These are phyloP conservation scores for Zygosaccharomyces lentus DNA, from an alignment of 805 yeast species.

Conservation along the genomic window DNA sequence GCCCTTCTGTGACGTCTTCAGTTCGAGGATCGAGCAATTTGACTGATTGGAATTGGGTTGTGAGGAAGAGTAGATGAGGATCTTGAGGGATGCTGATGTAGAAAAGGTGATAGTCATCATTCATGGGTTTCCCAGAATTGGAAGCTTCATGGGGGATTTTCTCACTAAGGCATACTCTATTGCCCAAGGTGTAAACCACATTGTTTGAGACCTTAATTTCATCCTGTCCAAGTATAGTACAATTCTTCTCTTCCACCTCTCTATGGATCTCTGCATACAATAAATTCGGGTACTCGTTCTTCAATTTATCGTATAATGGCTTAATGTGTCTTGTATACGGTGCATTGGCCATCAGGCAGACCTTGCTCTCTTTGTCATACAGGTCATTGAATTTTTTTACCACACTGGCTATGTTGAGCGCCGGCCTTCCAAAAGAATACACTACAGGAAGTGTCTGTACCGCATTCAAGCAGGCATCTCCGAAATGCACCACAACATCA, in stretches of 20 bases:
- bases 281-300: constrained; percentile 32
- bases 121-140: constrained; percentile 19
- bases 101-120: constrained; percentile 54
- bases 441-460: constrained; percentile 68
- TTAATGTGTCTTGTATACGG: constrained; percentile 50
- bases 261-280: constrained; percentile 41
- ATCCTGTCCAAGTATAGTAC: constrained; percentile 34
- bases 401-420: constrained; percentile 42
- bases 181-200: constrained; percentile 33
- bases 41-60: constrained; percentile 61
- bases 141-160: constrained; percentile 25
- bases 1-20: constrained; percentile 43
- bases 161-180: constrained; percentile 28
- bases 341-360: constrained; percentile 72
- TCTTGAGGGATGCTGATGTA: constrained; percentile 72
- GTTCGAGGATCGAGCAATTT: constrained; percentile 45
- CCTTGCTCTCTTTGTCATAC: constrained; percentile 41
- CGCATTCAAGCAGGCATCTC: constrained; percentile 88
- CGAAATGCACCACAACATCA: constrained; percentile 86
- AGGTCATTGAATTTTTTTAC: constrained; percentile 39
- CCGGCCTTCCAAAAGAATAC: constrained; percentile 73
- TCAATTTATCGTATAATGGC: constrained; percentile 37
- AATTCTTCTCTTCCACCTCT: constrained; percentile 28
- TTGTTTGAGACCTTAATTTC: neutral
- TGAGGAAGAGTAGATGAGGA: constrained; percentile 69